phyloP scores from a whole-genome alignment of 2,329 filamentous ascomycete genomes.

The Aspergillus pseudotamarii region DNA sequence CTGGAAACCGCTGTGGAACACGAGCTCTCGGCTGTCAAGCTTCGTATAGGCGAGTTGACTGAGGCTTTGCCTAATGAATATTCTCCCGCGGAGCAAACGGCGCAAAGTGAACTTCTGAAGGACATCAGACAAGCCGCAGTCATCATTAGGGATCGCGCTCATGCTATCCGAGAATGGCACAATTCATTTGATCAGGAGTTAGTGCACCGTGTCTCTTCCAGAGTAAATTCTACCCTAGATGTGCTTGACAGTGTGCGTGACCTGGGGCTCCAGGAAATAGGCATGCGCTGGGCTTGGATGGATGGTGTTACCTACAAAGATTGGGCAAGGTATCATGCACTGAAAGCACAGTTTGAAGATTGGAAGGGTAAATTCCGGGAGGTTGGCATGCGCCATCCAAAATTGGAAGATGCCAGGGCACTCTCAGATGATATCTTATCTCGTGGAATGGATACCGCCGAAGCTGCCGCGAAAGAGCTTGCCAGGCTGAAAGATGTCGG shows the following conservation, averaged over 20 bases:
- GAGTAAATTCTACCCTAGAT: conserved; percentile 77
- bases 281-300: conserved; percentile 93
- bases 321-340: conserved; percentile 90
- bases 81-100: conserved; percentile 54
- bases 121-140: conserved; percentile 69
- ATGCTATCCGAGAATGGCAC: conserved; percentile 76
- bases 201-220: conserved; percentile 67
- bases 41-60: conserved; percentile 62
- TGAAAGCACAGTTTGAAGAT: conserved; percentile 79
- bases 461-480: conserved; percentile 78
- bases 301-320: conserved; percentile 96
- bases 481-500: conserved; percentile 79
- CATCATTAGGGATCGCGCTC: conserved; percentile 74
- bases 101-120: conserved; percentile 55
- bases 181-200: conserved; percentile 71
- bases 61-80: conserved; percentile 61
- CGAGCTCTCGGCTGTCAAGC: conserved; percentile 68
- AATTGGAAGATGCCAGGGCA: conserved; percentile 68
- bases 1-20: conserved; percentile 69
- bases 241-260: conserved; percentile 82
- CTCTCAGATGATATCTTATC: conserved; percentile 72
- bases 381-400: conserved; percentile 73
- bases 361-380: conserved; percentile 83
- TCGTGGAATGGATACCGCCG: conserved; percentile 77
- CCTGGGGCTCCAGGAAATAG: conserved; percentile 85